Percentiles rank a stretch among this genome's conserved stretches.
These are phyloP conservation scores for Taiozyma onychis DNA, from an alignment of 1,139 yeast genomes.

Conservation along the genomic window DNA sequence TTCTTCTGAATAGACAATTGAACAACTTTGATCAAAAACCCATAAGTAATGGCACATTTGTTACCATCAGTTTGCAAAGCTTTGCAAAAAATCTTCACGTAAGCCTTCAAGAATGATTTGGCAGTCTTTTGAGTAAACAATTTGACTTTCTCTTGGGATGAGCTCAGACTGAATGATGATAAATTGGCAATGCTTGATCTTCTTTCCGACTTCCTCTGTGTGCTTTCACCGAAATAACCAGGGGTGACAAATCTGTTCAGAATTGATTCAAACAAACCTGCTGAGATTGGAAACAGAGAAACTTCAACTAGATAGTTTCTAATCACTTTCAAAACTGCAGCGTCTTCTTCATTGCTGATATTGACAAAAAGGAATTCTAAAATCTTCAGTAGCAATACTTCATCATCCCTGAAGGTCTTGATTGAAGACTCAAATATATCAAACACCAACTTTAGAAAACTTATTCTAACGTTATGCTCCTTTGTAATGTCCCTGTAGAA, in stretches of 20 bases:
- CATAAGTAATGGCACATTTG: slow-evolving; percentile 29
- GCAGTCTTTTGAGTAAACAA: slow-evolving; percentile 14
- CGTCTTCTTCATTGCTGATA: slow-evolving; percentile 24
- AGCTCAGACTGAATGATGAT: neutral
- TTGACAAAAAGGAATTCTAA: slow-evolving; percentile 20
- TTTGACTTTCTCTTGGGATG: neutral
- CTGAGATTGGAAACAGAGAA: slow-evolving; percentile 24
- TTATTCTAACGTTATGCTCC: slow-evolving; percentile 33
- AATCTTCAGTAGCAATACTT: slow-evolving; percentile 31
- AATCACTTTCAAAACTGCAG: slow-evolving; percentile 31
- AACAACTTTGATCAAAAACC: slow-evolving; percentile 24
- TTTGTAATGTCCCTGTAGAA: slow-evolving; percentile 36
- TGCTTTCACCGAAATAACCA: slow-evolving; percentile 5
- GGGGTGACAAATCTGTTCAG: slow-evolving; percentile 20
- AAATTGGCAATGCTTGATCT: slow-evolving; percentile 17
- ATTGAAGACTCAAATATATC: slow-evolving; percentile 37
- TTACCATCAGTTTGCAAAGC: slow-evolving; percentile 22
- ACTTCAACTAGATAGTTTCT: slow-evolving; percentile 30
- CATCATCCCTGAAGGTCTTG: slow-evolving; percentile 13
- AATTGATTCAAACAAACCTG: slow-evolving; percentile 25
- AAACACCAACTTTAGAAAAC: slow-evolving; percentile 38
- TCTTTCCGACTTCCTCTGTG: slow-evolving; percentile 12
- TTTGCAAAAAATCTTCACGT: slow-evolving; percentile 22
- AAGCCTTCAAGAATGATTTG: slow-evolving; percentile 15
- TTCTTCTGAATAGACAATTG: slow-evolving; percentile 28